Conservation (phyloP, 2,329 filamentous ascomycete species). For the Elsinoe arachidis region DNA sequence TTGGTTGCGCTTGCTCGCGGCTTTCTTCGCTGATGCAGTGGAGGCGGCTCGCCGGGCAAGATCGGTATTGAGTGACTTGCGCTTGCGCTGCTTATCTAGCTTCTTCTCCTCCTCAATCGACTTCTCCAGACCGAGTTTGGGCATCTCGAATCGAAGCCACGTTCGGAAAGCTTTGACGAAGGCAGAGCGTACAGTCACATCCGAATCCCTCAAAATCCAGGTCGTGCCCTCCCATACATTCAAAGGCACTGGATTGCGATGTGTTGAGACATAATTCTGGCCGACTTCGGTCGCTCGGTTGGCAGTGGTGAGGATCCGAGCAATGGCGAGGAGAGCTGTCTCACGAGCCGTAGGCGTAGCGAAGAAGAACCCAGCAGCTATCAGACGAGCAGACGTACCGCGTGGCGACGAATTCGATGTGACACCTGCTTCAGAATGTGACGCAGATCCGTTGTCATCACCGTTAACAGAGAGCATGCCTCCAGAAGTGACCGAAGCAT, state of each 20-base stretch:
- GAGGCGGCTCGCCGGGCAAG: slow-evolving; percentile 23
- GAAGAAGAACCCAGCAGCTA: slow-evolving; percentile 50
- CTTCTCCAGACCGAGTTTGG: slow-evolving; percentile 61
- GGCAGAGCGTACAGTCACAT: slow-evolving; percentile 68
- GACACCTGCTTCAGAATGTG: slow-evolving; percentile 35
- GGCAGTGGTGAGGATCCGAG: slow-evolving; percentile 71
- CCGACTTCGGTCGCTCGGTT: slow-evolving; percentile 44
- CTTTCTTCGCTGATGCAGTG: slow-evolving; percentile 11
- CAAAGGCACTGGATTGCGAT: slow-evolving; percentile 58
- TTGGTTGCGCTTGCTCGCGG: slow-evolving; percentile 11
- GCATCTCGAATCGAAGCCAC: slow-evolving; percentile 51
- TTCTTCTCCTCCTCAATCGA: slow-evolving; percentile 46
- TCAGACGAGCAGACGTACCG: slow-evolving; percentile 27
- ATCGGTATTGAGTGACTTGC: slow-evolving; percentile 37
- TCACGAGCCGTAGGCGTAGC: slow-evolving; percentile 52
- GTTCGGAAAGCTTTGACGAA: slow-evolving; percentile 76
- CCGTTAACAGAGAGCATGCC: slow-evolving; percentile 29
- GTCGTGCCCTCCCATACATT: slow-evolving; percentile 95
- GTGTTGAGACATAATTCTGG: slow-evolving; percentile 46
- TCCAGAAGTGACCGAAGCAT: slow-evolving; percentile 38
- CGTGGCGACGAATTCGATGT: slow-evolving; percentile 39
- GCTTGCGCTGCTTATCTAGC: slow-evolving; percentile 17
- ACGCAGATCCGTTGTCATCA: slow-evolving; percentile 42
- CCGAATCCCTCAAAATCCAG: slow-evolving; percentile 75
- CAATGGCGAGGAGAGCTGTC: slow-evolving; percentile 68